Base-by-base conservation (phyloP, 1,139 yeast species). In the Taphrina wiesneri region DNA sequence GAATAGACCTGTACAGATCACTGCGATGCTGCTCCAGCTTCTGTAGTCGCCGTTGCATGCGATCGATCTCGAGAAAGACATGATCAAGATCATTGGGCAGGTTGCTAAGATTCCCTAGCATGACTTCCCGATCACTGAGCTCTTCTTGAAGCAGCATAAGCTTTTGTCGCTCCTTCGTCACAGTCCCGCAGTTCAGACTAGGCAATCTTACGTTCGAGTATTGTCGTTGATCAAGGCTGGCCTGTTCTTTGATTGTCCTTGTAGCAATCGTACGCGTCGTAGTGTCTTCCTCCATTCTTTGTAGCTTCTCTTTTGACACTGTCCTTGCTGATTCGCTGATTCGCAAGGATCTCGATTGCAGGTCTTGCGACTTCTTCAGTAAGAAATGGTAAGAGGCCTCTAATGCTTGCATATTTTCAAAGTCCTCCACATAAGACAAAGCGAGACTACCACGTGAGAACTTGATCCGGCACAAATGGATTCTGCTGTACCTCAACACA, bases 1-100 rank as follows among this genome's bases (percentile, higher is more conserved):
- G 46, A 19, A 54, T 54, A n/a, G 59, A 54, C 25, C 59, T 36
- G 59, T 28, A 54, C 13, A 54, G 34, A 23, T 54, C 59, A 9
- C 47, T 36, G 7, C 59, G 11, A 11, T 54, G 32, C 34, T 54
- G 59, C 6, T 21, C 32, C 49, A 54, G 13, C 13, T 41, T 23
- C 36, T 54, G 45, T 2, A 54, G 59, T 13, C 25, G 59, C 17
- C 59, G 19, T 23, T 36, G 46, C 59, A 54, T 36, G 15, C 49
- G 47, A 25, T 54, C 59, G 34, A 30, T 54, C 21, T 39, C 59
- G 13, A 54, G 49, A 3, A 15, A 1, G 23, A 54, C 34, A 15
- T 21, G 7, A 25, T 36, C 49, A 28, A 54, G 47, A 28, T 41
- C 23, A 7, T 11, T 9, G 25, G 59, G 59, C 32, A 54, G 59